A percentile compares a stretch with the other conserved stretches of the same genome.
phyloP scores from a whole-genome alignment of 495 filamentous ascomycete genomes.

The Penicillium cinerascens region DNA sequence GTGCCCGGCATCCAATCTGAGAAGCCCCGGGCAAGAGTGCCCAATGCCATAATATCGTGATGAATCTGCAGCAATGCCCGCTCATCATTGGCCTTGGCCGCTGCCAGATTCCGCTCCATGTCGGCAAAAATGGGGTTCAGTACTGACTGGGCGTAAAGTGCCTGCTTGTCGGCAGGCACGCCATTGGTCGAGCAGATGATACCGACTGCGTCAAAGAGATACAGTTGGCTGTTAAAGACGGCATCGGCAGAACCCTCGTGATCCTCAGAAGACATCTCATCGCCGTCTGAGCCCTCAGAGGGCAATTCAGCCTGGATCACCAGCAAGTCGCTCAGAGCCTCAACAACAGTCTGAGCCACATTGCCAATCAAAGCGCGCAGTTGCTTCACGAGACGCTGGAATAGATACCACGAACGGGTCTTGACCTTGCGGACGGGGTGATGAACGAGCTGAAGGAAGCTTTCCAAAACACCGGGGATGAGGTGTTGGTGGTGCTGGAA shows the following conservation, averaged over 20 bases:
- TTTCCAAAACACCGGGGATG: conserved; percentile 84
- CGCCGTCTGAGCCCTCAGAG: conserved; percentile 66
- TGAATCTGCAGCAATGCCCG: conserved; percentile 84
- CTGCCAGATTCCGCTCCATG: conserved; percentile 69
- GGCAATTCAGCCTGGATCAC: conserved; percentile 86
- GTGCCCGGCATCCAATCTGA: conserved; percentile 76
- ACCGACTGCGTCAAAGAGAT: conserved; percentile 91
- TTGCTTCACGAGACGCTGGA: conserved; percentile 88
- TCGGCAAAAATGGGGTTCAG: conserved; percentile 82
- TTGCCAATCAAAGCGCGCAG: conserved; percentile 78
- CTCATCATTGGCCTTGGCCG: conserved; percentile 75
- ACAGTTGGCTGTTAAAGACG: conserved; percentile 84
- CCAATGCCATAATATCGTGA: conserved; percentile 93
- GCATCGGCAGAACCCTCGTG: conserved; percentile 83
- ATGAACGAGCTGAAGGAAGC: conserved; percentile 86
- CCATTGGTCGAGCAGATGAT: conserved; percentile 76
- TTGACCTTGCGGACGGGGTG: conserved; percentile 80
- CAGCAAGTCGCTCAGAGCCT: conserved; percentile 83
- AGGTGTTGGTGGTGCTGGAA: conserved; percentile 76
- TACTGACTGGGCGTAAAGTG: conserved; percentile 76
- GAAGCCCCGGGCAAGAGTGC: conserved; percentile 84
- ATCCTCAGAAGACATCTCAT: conserved; percentile 92
- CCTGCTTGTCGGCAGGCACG: conserved; percentile 76
- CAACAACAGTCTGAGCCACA: conserved; percentile 82
- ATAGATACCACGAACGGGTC: conserved; percentile 93